Percentiles rank a stretch among this genome's conserved stretches.
Conservation (phyloP, 2,329 filamentous ascomycete species). For the Thermoascus crustaceus region DNA sequence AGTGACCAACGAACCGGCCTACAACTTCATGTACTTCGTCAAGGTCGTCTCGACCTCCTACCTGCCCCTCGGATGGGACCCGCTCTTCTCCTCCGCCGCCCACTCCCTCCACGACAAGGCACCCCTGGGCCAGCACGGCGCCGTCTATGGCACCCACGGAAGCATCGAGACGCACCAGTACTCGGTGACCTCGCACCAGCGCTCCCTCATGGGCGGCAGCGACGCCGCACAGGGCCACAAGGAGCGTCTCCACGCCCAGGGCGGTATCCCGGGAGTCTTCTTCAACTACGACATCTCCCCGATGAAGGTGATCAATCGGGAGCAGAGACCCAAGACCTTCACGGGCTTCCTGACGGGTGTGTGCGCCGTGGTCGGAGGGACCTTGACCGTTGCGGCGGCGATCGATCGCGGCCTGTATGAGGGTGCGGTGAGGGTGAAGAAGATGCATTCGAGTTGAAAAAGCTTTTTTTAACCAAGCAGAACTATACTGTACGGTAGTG, state of each 20-base stretch:
- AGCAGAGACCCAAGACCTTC: constrained; percentile 81
- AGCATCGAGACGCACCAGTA: constrained; percentile 98
- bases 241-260: constrained; percentile 79
- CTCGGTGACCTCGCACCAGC: constrained; percentile 92
- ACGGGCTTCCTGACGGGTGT: constrained; percentile 87
- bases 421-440: constrained; percentile 74
- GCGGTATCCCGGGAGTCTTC: constrained; percentile 94
- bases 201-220: constrained; percentile 73
- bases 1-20: constrained; percentile 69
- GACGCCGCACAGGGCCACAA: constrained; percentile 83
- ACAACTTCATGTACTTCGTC: constrained; percentile 98
- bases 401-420: constrained; percentile 89
- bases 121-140: constrained; percentile 61
- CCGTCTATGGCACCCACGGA: constrained; percentile 57
- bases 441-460: constrained; percentile 59
- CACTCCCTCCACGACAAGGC: constrained; percentile 42
- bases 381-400: constrained; percentile 88
- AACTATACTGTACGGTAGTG: too few relatives aligned
- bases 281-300: constrained; percentile 99
- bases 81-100: constrained; percentile 38
- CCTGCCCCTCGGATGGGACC: constrained; percentile 81
- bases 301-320: constrained; percentile 98
- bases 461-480: too few relatives aligned
- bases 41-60: constrained; percentile 97
- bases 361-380: constrained; percentile 90